phyloP scores from a whole-genome alignment of 2,329 filamentous ascomycete species.

The Pseudocercospora fijiensis region DNA sequence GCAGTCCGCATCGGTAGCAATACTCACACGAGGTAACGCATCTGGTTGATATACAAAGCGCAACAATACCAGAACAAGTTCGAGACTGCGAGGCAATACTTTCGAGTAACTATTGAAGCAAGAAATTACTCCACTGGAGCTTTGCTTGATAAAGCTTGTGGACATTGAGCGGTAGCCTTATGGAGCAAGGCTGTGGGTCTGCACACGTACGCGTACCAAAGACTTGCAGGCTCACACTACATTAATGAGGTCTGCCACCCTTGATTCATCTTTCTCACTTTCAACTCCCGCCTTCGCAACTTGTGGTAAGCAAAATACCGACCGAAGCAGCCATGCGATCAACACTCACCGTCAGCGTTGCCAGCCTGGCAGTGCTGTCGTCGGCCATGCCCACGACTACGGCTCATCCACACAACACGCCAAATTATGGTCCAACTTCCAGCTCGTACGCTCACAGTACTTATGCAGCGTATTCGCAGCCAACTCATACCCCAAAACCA shows the following conservation, averaged over 20 bases:
- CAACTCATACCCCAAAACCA: background rate
- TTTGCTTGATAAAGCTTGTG: background rate
- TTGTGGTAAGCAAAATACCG: background rate
- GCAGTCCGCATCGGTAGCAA: background rate
- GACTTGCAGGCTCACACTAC: background rate
- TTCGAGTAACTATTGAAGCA: background rate
- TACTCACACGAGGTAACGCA: background rate
- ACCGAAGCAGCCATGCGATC: background rate
- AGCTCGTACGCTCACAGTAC: background rate
- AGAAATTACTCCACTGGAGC: background rate
- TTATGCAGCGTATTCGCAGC: background rate
- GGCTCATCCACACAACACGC: background rate
- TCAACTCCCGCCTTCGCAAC: background rate
- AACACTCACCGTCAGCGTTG: background rate
- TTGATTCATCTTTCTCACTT: background rate
- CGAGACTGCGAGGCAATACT: background rate
- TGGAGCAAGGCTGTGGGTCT: background rate
- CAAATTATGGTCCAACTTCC: background rate
- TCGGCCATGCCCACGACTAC: background rate
- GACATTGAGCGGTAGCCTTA: background rate
- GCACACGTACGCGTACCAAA: background rate
- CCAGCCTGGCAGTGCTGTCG: background rate
- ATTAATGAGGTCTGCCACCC: background rate
- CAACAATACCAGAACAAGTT: background rate
- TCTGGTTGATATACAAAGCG: background rate